Evolutionary conservation across 805 yeast genomes (phyloP).

Genomic region (Cyberlindnera meyerae): DNA sequence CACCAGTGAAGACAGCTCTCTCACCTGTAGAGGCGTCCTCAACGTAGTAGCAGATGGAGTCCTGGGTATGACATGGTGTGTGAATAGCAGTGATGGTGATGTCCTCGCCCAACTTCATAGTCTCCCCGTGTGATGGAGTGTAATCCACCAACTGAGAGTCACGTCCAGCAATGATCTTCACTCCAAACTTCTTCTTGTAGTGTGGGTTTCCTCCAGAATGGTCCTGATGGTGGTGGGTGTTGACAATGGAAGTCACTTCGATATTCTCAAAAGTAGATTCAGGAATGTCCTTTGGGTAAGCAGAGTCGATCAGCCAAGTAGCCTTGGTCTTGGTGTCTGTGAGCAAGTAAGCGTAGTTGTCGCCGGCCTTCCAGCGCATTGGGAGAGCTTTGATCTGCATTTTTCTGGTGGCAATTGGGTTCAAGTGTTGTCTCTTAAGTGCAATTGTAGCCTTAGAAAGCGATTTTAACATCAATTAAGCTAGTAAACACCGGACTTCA

Average conservation of each 20-base stretch:
- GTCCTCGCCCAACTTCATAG: slow-evolving; percentile 56
- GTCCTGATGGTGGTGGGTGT: slow-evolving; percentile 95
- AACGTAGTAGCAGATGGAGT: slow-evolving; percentile 83
- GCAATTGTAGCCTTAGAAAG: too few species aligned
- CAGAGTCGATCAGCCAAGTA: slow-evolving; percentile 90
- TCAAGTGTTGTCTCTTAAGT: too few species aligned
- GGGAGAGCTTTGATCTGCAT: slow-evolving; percentile 84
- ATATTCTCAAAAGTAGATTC: slow-evolving; percentile 34
- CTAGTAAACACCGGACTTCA: too few species aligned
- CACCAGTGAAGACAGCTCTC: slow-evolving; percentile 88
- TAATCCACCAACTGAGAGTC: slow-evolving; percentile 70
- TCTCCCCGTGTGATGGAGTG: slow-evolving; percentile 63
- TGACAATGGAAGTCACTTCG: slow-evolving; percentile 71
- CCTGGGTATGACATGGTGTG: slow-evolving; percentile 98
- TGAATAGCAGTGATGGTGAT: slow-evolving; percentile 74
- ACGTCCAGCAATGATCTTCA: slow-evolving; percentile 78
- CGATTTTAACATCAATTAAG: too few species aligned
- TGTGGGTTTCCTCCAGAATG: slow-evolving; percentile 82
- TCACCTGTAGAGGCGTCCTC: slow-evolving; percentile 57
- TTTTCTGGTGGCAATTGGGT: slow-evolving; percentile 28
- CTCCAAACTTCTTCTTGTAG: slow-evolving; percentile 27
- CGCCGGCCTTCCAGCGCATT: slow-evolving; percentile 94
- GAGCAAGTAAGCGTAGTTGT: slow-evolving; percentile 81
- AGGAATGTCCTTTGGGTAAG: slow-evolving; percentile 70
- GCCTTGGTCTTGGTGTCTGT: slow-evolving; percentile 59